phyloP scores from a whole-genome alignment of 192 early-diverging fungal genomes.

The Podochytrium sp. region DNA sequence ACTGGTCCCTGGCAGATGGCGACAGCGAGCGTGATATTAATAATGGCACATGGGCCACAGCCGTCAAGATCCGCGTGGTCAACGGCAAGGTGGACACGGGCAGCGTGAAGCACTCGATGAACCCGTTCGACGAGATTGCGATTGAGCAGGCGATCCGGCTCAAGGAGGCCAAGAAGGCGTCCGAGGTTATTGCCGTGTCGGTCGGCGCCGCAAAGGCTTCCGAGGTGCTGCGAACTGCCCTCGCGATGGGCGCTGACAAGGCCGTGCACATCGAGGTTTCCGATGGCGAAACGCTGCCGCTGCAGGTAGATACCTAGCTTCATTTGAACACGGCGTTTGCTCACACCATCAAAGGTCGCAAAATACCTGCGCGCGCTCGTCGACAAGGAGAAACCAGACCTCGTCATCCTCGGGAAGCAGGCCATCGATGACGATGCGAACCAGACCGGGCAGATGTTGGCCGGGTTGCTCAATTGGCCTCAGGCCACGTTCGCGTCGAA shows the following conservation, averaged over 20 bases:
- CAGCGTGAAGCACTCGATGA: slow-evolving; percentile 83
- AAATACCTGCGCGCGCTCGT: slow-evolving; percentile 90
- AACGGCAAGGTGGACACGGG: slow-evolving; percentile 86
- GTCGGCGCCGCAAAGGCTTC: slow-evolving; percentile 87
- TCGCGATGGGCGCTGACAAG: slow-evolving; percentile 97
- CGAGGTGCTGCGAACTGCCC: slow-evolving; percentile 92
- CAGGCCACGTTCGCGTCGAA: slow-evolving; percentile 97
- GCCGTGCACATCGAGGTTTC: slow-evolving; percentile 90
- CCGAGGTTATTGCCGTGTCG: slow-evolving; percentile 87
- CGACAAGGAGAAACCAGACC: slow-evolving; percentile 88
- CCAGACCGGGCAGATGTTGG: slow-evolving; percentile 99
- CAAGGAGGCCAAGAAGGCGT: slow-evolving; percentile 80
- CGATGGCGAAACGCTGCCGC: slow-evolving; percentile 61
- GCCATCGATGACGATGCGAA: slow-evolving; percentile 97
- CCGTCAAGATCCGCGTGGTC: slow-evolving; percentile 97
- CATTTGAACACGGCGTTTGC: too few relatives aligned
- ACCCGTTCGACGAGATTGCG: slow-evolving; percentile 99
- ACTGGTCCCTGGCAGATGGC: too few relatives aligned
- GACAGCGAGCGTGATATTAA: too few relatives aligned
- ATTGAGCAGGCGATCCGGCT: slow-evolving; percentile 93
- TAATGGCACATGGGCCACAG: too few relatives aligned
- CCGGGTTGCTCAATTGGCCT: slow-evolving; percentile 74
- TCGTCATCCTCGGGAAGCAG: slow-evolving; percentile 98
- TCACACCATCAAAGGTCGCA: slow-evolving; percentile 63
- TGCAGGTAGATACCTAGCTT: slow-evolving; percentile 67